A percentile compares a stretch with the other conserved stretches of the same genome.
Evolutionary conservation across 1,284 basidiomycete species (phyloP).

Genomic region (Apiotrichum gamsii): DNA sequence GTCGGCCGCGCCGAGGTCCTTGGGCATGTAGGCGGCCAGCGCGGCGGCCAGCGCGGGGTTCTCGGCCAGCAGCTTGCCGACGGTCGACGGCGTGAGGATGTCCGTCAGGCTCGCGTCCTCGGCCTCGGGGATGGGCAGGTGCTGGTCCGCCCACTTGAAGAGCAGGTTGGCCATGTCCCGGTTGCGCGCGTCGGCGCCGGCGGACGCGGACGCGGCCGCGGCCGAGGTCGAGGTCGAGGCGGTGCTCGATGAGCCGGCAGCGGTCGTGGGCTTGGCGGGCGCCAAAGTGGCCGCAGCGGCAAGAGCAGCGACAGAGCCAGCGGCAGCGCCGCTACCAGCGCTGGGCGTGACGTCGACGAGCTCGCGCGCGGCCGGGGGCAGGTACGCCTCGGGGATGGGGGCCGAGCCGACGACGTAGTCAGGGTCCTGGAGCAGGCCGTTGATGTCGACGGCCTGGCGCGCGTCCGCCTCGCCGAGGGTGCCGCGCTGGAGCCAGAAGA

Average conservation of each 20-base stretch:
- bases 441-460: constrained; percentile 38
- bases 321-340: constrained; percentile 14
- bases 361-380: constrained; percentile 16
- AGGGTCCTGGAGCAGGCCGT: constrained; percentile 39
- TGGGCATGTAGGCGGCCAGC: constrained; percentile 36
- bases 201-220: constrained; percentile 21
- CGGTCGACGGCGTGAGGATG: constrained; percentile 36
- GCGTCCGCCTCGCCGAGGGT: constrained; percentile 25
- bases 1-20: constrained; percentile 20
- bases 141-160: constrained; percentile 31
- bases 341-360: constrained; percentile 4
- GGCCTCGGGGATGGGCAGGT: constrained; percentile 18
- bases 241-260: constrained; percentile 29
- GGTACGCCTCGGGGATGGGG: constrained; percentile 20
- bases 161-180: constrained; percentile 36
- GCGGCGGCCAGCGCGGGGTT: constrained; percentile 27
- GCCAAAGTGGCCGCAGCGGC: constrained; percentile 1
- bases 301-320: constrained; percentile 25
- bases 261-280: constrained; percentile 12
- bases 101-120: constrained; percentile 38
- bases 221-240: constrained; percentile 15
- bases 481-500: constrained; percentile 46
- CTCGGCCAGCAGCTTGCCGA: constrained; percentile 28
- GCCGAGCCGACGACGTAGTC: constrained; percentile 20
- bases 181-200: constrained; percentile 6